Percentiles rank a stretch among this genome's conserved stretches.
Evolutionary conservation across 2,329 filamentous ascomycete species (phyloP).

Genomic region (Aspergillus fijiensis): DNA sequence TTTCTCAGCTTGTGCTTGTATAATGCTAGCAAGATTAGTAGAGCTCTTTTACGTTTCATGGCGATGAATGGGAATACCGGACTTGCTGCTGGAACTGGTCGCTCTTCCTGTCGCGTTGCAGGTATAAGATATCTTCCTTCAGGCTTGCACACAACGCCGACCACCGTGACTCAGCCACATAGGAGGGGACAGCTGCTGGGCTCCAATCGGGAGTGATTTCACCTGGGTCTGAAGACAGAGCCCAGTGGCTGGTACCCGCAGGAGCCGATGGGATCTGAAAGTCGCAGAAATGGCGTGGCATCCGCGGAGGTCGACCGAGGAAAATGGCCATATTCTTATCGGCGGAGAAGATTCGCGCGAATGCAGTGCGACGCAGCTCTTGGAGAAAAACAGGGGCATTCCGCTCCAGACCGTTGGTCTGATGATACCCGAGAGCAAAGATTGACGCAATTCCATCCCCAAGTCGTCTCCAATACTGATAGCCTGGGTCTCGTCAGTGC

Average conservation of each 20-base stretch:
- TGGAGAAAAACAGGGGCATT: constrained; percentile 38
- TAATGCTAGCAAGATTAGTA: neutral
- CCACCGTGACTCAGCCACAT: constrained; percentile 29
- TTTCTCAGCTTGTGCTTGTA: constrained; percentile 22
- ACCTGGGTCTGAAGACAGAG: neutral
- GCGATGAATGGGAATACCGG: no score
- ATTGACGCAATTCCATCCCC: constrained; percentile 50
- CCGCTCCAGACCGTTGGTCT: constrained; percentile 35
- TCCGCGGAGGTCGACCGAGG: constrained; percentile 48
- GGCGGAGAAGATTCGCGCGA: constrained; percentile 44
- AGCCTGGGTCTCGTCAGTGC: constrained; percentile 32
- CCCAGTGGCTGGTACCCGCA: no score
- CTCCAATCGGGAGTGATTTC: constrained; percentile 12
- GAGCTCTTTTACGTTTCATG: no score
- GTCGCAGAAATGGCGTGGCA: constrained; percentile 42
- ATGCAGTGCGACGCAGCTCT: constrained; percentile 41
- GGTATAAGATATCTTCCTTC: constrained; percentile 27
- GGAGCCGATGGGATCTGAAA: constrained; percentile 25
- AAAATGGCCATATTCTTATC: constrained; percentile 52
- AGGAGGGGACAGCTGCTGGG: constrained; percentile 20
- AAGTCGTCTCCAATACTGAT: constrained; percentile 47
- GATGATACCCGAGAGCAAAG: constrained; percentile 50
- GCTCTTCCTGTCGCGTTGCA: constrained; percentile 26
- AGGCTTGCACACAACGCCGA: constrained; percentile 28
- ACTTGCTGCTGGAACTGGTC: neutral